Percentiles rank a stretch among this genome's conserved stretches.
phyloP scores from a whole-genome alignment of 2,329 filamentous ascomycete genomes.

The Hypoxylon sp. region DNA sequence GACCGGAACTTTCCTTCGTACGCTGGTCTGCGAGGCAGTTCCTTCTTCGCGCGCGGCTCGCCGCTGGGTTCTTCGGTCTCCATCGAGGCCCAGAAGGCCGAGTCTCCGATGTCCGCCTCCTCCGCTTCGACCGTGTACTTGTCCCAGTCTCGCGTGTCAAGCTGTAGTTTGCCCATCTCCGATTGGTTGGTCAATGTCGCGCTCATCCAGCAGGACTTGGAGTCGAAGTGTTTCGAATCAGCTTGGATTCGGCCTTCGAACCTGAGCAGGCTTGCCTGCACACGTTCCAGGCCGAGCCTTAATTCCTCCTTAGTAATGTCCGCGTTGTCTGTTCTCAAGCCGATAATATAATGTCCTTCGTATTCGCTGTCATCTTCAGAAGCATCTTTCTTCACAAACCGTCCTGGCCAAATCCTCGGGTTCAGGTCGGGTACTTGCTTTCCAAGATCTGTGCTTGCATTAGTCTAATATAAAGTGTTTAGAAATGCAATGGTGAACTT shows the following conservation, averaged over 20 bases:
- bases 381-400: constrained; percentile 56
- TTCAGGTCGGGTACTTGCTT: constrained; percentile 60
- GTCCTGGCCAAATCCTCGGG: constrained; percentile 69
- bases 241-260: constrained; percentile 59
- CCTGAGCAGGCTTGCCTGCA: constrained; percentile 55
- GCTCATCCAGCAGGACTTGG: constrained; percentile 58
- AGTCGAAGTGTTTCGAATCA: constrained; percentile 59
- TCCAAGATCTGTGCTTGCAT: constrained; percentile 58
- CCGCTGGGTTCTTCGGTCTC: constrained; percentile 41
- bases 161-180: constrained; percentile 53
- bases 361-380: constrained; percentile 55
- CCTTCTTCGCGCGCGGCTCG: constrained; percentile 39
- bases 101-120: constrained; percentile 53
- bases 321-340: constrained; percentile 51
- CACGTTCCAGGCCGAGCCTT: constrained; percentile 51
- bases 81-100: constrained; percentile 46
- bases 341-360: constrained; percentile 69
- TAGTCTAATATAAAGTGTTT: constrained; percentile 17
- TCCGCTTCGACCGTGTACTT: constrained; percentile 51
- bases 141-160: constrained; percentile 61
- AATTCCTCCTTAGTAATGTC: constrained; percentile 52
- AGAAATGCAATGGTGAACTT: constrained; percentile 43
- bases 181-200: constrained; percentile 50
- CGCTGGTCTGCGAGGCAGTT: constrained; percentile 41
- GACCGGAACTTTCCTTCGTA: constrained; percentile 61